Conservation (phyloP, 257 asterid species). For the Thymus quinquecostatus region DNA sequence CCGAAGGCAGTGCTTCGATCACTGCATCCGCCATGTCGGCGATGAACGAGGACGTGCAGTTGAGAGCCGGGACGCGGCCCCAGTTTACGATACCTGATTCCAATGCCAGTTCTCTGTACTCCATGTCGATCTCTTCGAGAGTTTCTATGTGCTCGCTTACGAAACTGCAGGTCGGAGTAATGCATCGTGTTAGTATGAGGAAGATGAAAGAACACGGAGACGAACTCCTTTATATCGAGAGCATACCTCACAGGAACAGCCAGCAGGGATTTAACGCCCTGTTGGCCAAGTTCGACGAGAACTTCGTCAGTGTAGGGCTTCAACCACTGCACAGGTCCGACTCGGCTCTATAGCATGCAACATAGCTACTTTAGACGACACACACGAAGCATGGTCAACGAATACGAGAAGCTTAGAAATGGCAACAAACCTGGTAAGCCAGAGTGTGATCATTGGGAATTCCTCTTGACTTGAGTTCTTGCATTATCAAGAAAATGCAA, state of each 20-base stretch:
- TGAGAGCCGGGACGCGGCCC: constrained; percentile 98
- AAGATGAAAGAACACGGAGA: not conserved
- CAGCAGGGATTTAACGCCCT: constrained; percentile 83
- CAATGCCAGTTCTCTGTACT: constrained; percentile 82
- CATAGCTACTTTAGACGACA: not conserved
- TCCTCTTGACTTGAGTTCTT: constrained; percentile 84
- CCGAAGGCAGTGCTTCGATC: constrained; percentile 84
- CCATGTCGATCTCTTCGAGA: constrained; percentile 97
- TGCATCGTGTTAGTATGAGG: constrained; percentile 19
- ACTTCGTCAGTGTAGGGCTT: constrained; percentile 98
- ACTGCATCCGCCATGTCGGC: constrained; percentile 91
- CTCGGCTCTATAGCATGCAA: constrained; percentile 73
- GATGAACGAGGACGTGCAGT: constrained; percentile 84
- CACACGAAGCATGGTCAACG: not conserved
- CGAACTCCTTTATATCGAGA: not conserved
- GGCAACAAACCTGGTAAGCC: constrained; percentile 80
- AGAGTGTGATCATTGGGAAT: constrained; percentile 68
- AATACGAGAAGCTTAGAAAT: constrained; percentile 12
- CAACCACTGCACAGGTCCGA: constrained; percentile 98
- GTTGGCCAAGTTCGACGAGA: constrained; percentile 90
- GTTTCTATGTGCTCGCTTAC: constrained; percentile 99
- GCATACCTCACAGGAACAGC: constrained; percentile 91
- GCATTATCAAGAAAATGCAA: constrained; percentile 86
- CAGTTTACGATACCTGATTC: constrained; percentile 86
- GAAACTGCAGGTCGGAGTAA: constrained; percentile 57